These are phyloP conservation scores for Naganishia randhawae DNA, from an alignment of 768 basidiomycete genomes.

Conservation along the genomic window DNA sequence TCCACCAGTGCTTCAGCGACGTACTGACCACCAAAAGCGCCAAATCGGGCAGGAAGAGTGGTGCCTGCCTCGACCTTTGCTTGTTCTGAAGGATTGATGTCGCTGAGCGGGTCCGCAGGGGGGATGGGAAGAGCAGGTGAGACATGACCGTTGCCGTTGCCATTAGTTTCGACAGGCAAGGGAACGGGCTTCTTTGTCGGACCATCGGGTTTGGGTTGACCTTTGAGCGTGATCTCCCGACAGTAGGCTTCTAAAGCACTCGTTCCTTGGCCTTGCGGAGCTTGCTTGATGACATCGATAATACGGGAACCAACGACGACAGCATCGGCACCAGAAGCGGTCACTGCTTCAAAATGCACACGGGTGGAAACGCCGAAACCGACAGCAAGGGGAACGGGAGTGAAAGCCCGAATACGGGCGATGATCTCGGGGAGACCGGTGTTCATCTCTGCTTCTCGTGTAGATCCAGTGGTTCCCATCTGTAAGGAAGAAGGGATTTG, in stretches of 20 bases:
- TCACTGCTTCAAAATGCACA: slow-evolving; percentile 79
- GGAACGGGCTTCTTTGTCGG: slow-evolving; percentile 27
- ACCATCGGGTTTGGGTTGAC: slow-evolving; percentile 27
- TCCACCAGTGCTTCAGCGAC: slow-evolving; percentile 96
- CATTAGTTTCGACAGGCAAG: slow-evolving; percentile 32
- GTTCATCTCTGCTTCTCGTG: slow-evolving; percentile 66
- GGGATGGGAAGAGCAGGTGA: slow-evolving; percentile 34
- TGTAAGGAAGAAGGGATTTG: slow-evolving; percentile 40
- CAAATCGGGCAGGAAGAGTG: slow-evolving; percentile 76
- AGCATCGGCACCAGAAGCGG: slow-evolving; percentile 84
- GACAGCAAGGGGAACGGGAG: slow-evolving; percentile 81
- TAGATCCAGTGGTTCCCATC: slow-evolving; percentile 99
- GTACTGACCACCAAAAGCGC: slow-evolving; percentile 94
- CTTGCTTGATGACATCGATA: slow-evolving; percentile 70
- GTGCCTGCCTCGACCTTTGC: slow-evolving; percentile 44
- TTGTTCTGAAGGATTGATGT: slow-evolving; percentile 36
- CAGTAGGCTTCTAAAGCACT: slow-evolving; percentile 58
- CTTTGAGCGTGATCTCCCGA: slow-evolving; percentile 62
- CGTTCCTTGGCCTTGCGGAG: slow-evolving; percentile 52
- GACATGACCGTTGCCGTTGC: slow-evolving; percentile 39
- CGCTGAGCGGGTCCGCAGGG: slow-evolving; percentile 33
- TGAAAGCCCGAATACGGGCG: slow-evolving; percentile 70
- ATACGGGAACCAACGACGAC: slow-evolving; percentile 89
- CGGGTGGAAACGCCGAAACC: slow-evolving; percentile 94
- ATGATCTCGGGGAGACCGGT: slow-evolving; percentile 76